phyloP scores from a whole-genome alignment of 2,329 filamentous ascomycete species.

The Exophiala bonariae region DNA sequence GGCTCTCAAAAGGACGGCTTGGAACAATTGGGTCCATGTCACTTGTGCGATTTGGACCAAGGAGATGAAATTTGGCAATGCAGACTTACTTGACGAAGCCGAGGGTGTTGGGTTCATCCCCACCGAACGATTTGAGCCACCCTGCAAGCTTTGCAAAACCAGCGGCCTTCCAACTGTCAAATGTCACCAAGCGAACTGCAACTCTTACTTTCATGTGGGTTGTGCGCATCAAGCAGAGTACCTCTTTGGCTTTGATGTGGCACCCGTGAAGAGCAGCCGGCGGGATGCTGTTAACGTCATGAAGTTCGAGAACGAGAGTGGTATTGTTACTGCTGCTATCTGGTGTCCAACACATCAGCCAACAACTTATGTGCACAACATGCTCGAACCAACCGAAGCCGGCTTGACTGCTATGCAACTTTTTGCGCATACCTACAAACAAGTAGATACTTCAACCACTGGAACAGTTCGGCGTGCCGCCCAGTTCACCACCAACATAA shows the following conservation, averaged over 20 bases:
- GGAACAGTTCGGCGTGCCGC: slow-evolving; percentile 93
- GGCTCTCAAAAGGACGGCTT: slow-evolving; percentile 86
- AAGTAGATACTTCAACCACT: slow-evolving; percentile 85
- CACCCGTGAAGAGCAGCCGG: slow-evolving; percentile 83
- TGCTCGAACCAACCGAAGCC: slow-evolving; percentile 72
- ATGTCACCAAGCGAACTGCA: slow-evolving; percentile 63
- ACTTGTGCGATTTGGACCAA: slow-evolving; percentile 88
- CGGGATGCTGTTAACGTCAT: slow-evolving; percentile 79
- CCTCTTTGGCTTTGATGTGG: slow-evolving; percentile 84
- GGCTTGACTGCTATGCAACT: slow-evolving; percentile 80
- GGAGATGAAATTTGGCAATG: slow-evolving; percentile 89
- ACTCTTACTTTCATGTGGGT: slow-evolving; percentile 73
- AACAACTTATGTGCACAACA: slow-evolving; percentile 69
- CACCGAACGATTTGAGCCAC: slow-evolving; percentile 68
- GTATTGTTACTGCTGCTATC: slow-evolving; percentile 78
- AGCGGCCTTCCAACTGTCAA: slow-evolving; percentile 70
- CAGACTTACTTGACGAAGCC: slow-evolving; percentile 76
- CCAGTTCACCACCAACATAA: slow-evolving; percentile 50
- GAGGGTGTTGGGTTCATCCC: slow-evolving; percentile 88
- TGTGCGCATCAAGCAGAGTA: slow-evolving; percentile 86
- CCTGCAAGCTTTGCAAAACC: slow-evolving; percentile 81
- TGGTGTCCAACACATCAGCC: slow-evolving; percentile 83
- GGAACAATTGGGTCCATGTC: slow-evolving; percentile 98
- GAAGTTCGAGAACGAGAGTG: slow-evolving; percentile 76
- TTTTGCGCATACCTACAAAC: slow-evolving; percentile 87